Evolutionary conservation across 2,329 filamentous ascomycete species (phyloP).

Genomic region (Neurospora sp.): DNA sequence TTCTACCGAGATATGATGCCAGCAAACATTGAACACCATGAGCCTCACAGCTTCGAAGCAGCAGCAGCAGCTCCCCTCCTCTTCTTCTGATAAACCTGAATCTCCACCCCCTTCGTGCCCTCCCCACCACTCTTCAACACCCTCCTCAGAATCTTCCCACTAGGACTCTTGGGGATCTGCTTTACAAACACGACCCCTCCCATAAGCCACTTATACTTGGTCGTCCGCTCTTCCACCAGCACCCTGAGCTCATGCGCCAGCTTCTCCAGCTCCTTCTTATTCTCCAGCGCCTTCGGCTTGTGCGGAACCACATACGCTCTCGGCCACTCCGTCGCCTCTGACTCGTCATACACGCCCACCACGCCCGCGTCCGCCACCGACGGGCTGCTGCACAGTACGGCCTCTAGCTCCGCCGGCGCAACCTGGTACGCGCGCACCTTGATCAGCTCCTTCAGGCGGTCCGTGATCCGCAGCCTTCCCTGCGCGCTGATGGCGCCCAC

Average conservation of each 20-base stretch:
- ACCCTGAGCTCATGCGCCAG: constrained; percentile 43
- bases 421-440: constrained; percentile 35
- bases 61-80: constrained; percentile 30
- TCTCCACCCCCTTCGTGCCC: constrained; percentile 25
- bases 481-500: constrained; percentile 39
- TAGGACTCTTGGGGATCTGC: constrained; percentile 58
- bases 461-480: constrained; percentile 55
- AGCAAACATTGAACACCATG: background rate
- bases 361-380: constrained; percentile 41
- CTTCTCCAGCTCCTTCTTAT: constrained; percentile 26
- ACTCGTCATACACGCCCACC: constrained; percentile 40
- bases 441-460: constrained; percentile 56
- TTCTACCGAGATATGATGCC: background rate
- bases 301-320: constrained; percentile 41
- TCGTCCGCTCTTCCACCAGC: constrained; percentile 49
- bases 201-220: constrained; percentile 54
- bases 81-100: constrained; percentile 39
- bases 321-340: constrained; percentile 50
- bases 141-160: constrained; percentile 34
- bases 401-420: constrained; percentile 32
- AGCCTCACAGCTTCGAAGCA: constrained; percentile 41
- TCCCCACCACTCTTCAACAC: constrained; percentile 26
- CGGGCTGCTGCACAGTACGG: constrained; percentile 23
- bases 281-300: constrained; percentile 8
- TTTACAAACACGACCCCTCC: constrained; percentile 60